phyloP scores from a whole-genome alignment of 306 rosid species.

The Parietaria judaica region DNA sequence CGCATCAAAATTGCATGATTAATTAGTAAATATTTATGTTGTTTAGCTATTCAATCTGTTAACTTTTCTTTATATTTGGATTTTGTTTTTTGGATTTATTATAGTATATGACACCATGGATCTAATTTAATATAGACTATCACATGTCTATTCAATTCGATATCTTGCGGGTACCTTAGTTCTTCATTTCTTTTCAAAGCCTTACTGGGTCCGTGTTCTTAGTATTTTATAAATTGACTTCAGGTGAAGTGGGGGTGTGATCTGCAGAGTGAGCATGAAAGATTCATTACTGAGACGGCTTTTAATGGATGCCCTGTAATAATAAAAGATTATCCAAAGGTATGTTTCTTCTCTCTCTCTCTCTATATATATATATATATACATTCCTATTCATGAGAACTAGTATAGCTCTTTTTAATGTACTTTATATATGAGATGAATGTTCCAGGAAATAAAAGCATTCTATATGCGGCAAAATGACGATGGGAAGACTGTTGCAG shows the following conservation, averaged over 20 bases:
- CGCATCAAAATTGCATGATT: background rate
- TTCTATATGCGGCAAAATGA: slow-evolving; percentile 96
- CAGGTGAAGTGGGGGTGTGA: slow-evolving; percentile 98
- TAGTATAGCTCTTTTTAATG: slow-evolving; percentile 8
- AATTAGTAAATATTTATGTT: background rate
- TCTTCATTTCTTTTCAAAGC: slow-evolving; percentile 1
- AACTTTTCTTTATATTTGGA: background rate
- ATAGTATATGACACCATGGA: background rate
- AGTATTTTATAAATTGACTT: slow-evolving; percentile 10
- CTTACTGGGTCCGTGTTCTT: background rate
- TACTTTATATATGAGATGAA: slow-evolving; percentile 15
- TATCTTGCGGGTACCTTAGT: background rate
- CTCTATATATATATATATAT: background rate
- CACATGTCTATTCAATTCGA: background rate
- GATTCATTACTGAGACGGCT: slow-evolving; percentile 85
- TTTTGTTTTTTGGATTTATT: background rate
- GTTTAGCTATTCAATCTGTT: background rate
- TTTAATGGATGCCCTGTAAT: slow-evolving; percentile 83
- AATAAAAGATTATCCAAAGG: slow-evolving; percentile 95
- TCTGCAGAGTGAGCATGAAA: slow-evolving; percentile 96
- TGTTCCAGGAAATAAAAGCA: slow-evolving; percentile 85
- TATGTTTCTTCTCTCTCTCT: slow-evolving; percentile 20
- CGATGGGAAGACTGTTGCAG: slow-evolving; percentile 91
- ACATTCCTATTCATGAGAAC: too few species aligned
- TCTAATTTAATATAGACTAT: background rate